These are phyloP conservation scores for Peronosclerospora sorghi DNA, from an alignment of 352 stramenopile genomes.

Conservation along the genomic window DNA sequence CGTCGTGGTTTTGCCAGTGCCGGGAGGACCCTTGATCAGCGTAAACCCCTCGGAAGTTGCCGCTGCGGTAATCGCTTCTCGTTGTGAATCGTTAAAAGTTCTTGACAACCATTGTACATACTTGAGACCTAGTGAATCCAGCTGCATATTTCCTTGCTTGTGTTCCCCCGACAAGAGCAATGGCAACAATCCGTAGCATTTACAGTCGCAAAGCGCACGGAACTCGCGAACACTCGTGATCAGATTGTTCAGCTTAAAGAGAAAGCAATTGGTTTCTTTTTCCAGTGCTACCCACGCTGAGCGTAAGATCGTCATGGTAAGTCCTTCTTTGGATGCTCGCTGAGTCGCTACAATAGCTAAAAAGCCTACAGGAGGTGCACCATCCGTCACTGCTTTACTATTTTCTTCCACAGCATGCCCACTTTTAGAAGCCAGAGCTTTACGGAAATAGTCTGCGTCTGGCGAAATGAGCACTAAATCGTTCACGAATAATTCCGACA, in stretches of 20 bases:
- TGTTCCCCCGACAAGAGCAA: conserved; percentile 68
- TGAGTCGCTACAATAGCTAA: conserved; percentile 71
- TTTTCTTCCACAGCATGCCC: conserved; percentile 9
- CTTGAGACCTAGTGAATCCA: conserved; percentile 67
- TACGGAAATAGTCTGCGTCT: conserved; percentile 41
- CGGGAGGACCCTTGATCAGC: conserved; percentile 84
- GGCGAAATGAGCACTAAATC: conserved; percentile 69
- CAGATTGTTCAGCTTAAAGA: conserved; percentile 85
- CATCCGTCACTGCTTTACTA: conserved; percentile 1
- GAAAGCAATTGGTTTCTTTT: conserved; percentile 35
- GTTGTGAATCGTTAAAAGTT: conserved; percentile 85
- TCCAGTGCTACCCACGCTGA: conserved; percentile 44
- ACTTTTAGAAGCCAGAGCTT: conserved; percentile 16
- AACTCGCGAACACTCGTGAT: conserved; percentile 84
- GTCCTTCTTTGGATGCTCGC: conserved; percentile 52
- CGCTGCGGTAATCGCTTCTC: conserved; percentile 81
- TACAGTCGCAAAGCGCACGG: conserved; percentile 72
- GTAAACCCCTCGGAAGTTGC: conserved; percentile 86
- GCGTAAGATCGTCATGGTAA: conserved; percentile 53
- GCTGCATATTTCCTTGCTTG: conserved; percentile 55
- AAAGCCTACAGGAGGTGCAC: conserved; percentile 30
- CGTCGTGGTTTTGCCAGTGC: conserved; percentile 89
- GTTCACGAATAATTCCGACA: conserved; percentile 56
- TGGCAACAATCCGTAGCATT: conserved; percentile 60
- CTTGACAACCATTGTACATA: conserved; percentile 74